Conservation (phyloP, 768 basidiomycete genomes). For the Arthromyces matolae region DNA sequence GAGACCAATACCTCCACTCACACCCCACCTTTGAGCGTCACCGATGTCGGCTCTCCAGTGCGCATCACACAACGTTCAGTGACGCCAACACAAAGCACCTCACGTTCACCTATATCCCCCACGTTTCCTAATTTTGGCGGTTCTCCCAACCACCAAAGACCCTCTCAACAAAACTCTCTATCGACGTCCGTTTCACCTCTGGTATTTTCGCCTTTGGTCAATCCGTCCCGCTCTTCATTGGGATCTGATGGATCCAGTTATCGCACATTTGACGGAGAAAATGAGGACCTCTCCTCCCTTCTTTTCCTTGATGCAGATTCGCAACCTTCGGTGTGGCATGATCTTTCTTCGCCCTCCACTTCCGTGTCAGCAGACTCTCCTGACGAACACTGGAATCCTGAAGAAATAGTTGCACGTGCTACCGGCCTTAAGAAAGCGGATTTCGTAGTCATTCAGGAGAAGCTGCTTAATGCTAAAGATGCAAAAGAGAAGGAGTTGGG, state of each 20-base stretch:
- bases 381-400: slow-evolving; percentile 55
- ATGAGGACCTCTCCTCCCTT: slow-evolving; percentile 48
- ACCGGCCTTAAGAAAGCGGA: slow-evolving; percentile 70
- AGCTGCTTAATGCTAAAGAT: slow-evolving; percentile 60
- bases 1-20: slow-evolving; percentile 36
- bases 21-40: slow-evolving; percentile 49
- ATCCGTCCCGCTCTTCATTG: slow-evolving; percentile 75
- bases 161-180: slow-evolving; percentile 51
- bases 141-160: slow-evolving; percentile 40
- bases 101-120: slow-evolving; percentile 53
- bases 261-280: slow-evolving; percentile 70
- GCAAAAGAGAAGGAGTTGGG: slow-evolving; percentile 48
- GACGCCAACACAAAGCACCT: slow-evolving; percentile 59
- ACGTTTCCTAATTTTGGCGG: slow-evolving; percentile 42
- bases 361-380: slow-evolving; percentile 47
- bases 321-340: slow-evolving; percentile 60
- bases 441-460: slow-evolving; percentile 71
- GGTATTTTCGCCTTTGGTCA: slow-evolving; percentile 66
- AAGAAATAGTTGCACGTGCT: slow-evolving; percentile 61
- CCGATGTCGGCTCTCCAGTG: slow-evolving; percentile 47
- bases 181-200: slow-evolving; percentile 53
- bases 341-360: slow-evolving; percentile 46
- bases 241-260: slow-evolving; percentile 83
- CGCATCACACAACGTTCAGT: slow-evolving; percentile 46
- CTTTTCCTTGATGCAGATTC: slow-evolving; percentile 52